phyloP scores from a whole-genome alignment of 129 eudicot genomes.

The Flaveria linearis region DNA sequence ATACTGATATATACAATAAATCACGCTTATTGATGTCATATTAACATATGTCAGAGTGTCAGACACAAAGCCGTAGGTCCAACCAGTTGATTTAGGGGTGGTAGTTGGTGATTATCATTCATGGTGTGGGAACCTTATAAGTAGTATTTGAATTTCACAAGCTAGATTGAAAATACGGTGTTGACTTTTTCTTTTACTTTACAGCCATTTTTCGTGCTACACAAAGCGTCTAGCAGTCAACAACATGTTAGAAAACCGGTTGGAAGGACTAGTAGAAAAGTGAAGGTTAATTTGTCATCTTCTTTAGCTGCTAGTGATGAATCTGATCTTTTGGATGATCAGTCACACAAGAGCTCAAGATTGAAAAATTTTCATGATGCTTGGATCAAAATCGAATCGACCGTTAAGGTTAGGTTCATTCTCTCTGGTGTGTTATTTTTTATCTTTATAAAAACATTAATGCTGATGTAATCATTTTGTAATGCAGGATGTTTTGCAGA shows the following conservation, averaged over 20 bases:
- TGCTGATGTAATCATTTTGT: neutral
- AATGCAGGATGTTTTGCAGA: slow-evolving; percentile 67
- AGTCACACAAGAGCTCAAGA: slow-evolving; percentile 36
- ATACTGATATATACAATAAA: too few species aligned
- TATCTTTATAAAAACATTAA: neutral
- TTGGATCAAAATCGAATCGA: slow-evolving; percentile 57
- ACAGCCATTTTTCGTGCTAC: slow-evolving; percentile 83
- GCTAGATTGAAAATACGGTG: slow-evolving; percentile 1
- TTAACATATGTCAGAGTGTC: neutral
- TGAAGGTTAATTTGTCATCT: slow-evolving; percentile 50
- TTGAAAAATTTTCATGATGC: slow-evolving; percentile 44
- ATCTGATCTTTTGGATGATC: slow-evolving; percentile 21
- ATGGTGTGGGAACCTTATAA: neutral
- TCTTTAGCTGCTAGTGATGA: slow-evolving; percentile 33
- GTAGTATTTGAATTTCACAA: neutral
- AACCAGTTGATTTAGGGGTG: neutral
- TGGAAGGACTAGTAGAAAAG: slow-evolving; percentile 46
- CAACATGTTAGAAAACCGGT: slow-evolving; percentile 35
- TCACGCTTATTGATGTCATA: too few species aligned
- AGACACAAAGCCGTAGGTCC: slow-evolving; percentile 1
- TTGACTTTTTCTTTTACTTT: neutral
- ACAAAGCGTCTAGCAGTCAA: slow-evolving; percentile 50
- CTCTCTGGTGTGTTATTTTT: neutral
- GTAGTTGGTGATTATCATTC: neutral
- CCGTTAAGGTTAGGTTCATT: slow-evolving; percentile 49